Base-by-base conservation (phyloP, 805 yeast species). In the Cyberlindnera euphorbiae region DNA sequence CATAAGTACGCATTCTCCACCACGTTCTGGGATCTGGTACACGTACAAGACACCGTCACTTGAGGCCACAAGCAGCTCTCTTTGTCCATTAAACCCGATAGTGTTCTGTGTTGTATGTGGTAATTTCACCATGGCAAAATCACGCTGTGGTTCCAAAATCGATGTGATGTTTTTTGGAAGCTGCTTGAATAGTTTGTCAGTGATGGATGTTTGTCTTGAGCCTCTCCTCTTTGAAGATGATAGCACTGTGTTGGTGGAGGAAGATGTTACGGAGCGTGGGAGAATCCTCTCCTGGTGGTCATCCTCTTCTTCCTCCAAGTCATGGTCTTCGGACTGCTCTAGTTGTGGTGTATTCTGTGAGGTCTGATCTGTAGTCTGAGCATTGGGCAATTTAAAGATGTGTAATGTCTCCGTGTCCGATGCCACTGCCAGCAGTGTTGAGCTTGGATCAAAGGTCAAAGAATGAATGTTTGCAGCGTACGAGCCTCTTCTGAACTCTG, bases 401-500 rank as follows among this genome's bases (percentile, higher is more conserved):
- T 79, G 87, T 8, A 79, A 72, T 0, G 87, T 79, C 10, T 75
- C 82, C 23, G 81, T 77, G 8, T 78, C 69, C 23, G 80, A 73
- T 1, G 80, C 71, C 18, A 79, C 81, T 10, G 75, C 69, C 4
- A 79, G 61, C 31, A 73, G 65, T 2, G 60, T 56, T 22, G 73
- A 69, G 43, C 73, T 74, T 15, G 58, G 44, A 40, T 75, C 73
- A 50, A 79, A 78, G 16, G 66, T 63, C 27, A 79, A 53, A 5
- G 77, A 70, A 34, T 67, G 69, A 10, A 79, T 75, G 28, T 60
- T 58, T 1, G 83, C 78, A 4, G 74, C 67, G 42, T 79, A 77
- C 12, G 90, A 77, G 1, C 96, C 96, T 48, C 96, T 65, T 45
- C 96, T 69, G 58, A 84, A 85, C 57, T 87, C 90, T 41, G 69